Base-by-base conservation (phyloP, 2,329 filamentous ascomycete genomes). In the Macrophomina pseudophaseolina region DNA sequence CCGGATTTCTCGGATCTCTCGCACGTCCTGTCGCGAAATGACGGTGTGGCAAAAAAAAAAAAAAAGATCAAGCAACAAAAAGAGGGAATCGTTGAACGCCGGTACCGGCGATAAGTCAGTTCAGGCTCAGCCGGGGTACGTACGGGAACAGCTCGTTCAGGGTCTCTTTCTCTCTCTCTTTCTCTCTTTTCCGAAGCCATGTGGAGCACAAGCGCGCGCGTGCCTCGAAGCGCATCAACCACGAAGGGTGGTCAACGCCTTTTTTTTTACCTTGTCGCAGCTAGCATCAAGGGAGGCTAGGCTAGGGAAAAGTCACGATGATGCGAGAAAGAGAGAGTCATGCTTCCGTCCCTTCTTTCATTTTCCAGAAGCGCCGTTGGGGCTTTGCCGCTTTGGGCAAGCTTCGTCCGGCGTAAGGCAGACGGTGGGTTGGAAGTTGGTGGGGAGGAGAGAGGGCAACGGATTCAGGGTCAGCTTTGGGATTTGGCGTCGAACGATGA, bases 1-100 rank as follows among this genome's bases (percentile, higher is more conserved):
- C 33, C 49, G 49, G 49, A 52, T 12, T 14, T 52, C 23, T 33
- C 28, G 49, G 28, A 16, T 52, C 5, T 51, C 9, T n/a, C 52
- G 38, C 33, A 44, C 35, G 5, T 35, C 53, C 35, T 58, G 53
- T 58, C 42, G 58, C 32, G 58, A 62, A 62, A 62, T 62, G 42
- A 62, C 58, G 44, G 58, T 62, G 58, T 62, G 58, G 58, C 58
- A 62, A 62, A 62, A 48, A n/a, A 30, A n/a, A 12, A 16, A 12
- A 9, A 23, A 51, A 8, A 12, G 30, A 23, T 23, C 23, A 3
- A 23, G 12, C 23, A 23, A 51, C 48, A 32, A 49, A 23, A 32
- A 51, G 8, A 8, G 14, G 30, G 51, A 32, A 53, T 2, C n/a
- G 52, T 23, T 54, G 32, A 23, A 23, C 23, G 23, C 23, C 23